Base-by-base conservation (phyloP, 2,329 filamentous ascomycete species). In the Canariomyces notabilis region DNA sequence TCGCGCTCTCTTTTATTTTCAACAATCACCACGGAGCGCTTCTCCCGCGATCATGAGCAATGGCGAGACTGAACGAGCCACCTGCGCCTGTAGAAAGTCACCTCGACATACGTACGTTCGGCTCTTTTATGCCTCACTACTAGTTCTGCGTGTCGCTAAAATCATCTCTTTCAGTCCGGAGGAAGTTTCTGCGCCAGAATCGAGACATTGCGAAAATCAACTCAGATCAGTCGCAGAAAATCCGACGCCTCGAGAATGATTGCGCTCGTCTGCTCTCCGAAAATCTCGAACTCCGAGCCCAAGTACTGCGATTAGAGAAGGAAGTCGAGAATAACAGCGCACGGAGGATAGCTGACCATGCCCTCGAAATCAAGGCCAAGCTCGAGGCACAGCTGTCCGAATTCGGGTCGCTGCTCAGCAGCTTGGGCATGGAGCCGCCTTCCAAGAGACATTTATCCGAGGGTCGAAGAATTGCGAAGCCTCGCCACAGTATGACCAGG, bases 21-120 rank as follows among this genome's bases (percentile, higher is more conserved):
- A 39, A n/a, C 40, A 6, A 43, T 20, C 35, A 23, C 6, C 31
- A 14, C 14, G 11, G 33, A 22, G 18, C 15, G 8, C 6, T 44
- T 50, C 29, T 9, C 32, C 37, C 21, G 42, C 48, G 40, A 55
- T 33, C 45, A 55, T 52, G 46, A 34, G 40, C 53, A 43, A 91
- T 91, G 87, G 87, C 87, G 69, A 79, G 86, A 70, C 76, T 91
- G 57, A 90, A 90, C 70, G 86, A 89, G 73, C 77, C 79, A 62
- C 75, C 80, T 53, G 70, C 76, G 68, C 77, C 83, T 5, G 37
- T 42, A 20, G 60, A 75, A 74, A 63, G 85, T 68, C 82, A 73
- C 62, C 67, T 88, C 56, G 86, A 90, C 63, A 81, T 77, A 62
- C 71, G 85, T 88, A 73, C 65, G 83, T 76, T 47, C n/a, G n/a